These are phyloP conservation scores for Diaporthe destruens DNA, from an alignment of 2,329 filamentous ascomycete species.

Conservation along the genomic window DNA sequence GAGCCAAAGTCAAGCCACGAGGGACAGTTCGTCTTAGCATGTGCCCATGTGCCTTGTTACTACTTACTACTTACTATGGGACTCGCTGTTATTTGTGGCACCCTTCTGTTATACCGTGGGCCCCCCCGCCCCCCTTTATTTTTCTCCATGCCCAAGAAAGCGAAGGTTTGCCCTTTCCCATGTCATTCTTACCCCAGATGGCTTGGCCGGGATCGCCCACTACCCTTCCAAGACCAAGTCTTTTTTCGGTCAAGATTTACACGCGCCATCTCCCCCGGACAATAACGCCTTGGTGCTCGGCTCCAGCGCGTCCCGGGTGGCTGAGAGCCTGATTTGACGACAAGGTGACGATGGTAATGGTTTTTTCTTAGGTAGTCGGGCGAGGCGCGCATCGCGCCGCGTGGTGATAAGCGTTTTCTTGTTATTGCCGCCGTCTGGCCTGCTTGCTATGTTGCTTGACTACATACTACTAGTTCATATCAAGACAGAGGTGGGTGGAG, in stretches of 20 bases:
- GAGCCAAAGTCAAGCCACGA: not conserved
- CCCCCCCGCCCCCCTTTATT: too few relatives aligned
- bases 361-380: too few relatives aligned
- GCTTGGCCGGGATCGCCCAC: conserved; percentile 2
- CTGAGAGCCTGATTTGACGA: conserved; percentile 28
- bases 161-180: not conserved
- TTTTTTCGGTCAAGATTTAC: not conserved
- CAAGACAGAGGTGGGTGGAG: too few relatives aligned
- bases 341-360: not conserved
- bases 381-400: not conserved
- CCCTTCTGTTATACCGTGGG: too few relatives aligned
- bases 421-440: not conserved
- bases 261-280: not conserved
- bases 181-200: not conserved
- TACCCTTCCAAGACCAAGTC: not conserved
- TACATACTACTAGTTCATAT: not conserved
- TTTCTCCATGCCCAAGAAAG: not conserved
- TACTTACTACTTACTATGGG: too few relatives aligned
- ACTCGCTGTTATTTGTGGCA: not conserved
- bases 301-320: conserved; percentile 23
- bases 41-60: too few relatives aligned
- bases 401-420: not conserved
- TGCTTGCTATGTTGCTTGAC: not conserved
- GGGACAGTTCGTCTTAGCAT: not conserved
- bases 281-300: not conserved